Evolutionary conservation across 352 stramenopile genomes (phyloP).

Genomic region (Phytophthora cryptogea): DNA sequence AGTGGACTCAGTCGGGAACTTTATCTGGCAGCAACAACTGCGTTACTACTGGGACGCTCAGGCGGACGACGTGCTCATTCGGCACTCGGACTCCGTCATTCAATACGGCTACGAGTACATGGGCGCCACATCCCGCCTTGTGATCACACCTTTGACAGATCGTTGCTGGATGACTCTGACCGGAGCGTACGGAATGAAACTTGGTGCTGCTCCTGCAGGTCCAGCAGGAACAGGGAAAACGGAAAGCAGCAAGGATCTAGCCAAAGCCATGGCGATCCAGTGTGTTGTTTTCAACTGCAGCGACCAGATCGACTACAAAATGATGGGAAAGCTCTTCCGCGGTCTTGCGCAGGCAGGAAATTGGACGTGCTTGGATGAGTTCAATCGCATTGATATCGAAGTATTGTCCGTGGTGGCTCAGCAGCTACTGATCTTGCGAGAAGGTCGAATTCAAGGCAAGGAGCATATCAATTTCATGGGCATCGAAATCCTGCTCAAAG

Average conservation of each 20-base stretch:
- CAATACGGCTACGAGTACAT: slow-evolving; percentile 96
- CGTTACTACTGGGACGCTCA: slow-evolving; percentile 94
- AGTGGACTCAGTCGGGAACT: slow-evolving; percentile 81
- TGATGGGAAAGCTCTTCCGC: slow-evolving; percentile 97
- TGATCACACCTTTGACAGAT: slow-evolving; percentile 92
- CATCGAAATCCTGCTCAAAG: slow-evolving; percentile 94
- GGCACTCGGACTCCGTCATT: slow-evolving; percentile 88
- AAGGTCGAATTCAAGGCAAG: slow-evolving; percentile 82
- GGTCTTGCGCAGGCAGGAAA: slow-evolving; percentile 91
- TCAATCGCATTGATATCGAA: slow-evolving; percentile 95
- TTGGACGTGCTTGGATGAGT: slow-evolving; percentile 93
- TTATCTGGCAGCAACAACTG: slow-evolving; percentile 95
- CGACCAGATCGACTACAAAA: slow-evolving; percentile 96
- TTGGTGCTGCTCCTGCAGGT: slow-evolving; percentile 92
- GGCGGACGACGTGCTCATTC: slow-evolving; percentile 89
- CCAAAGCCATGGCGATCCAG: slow-evolving; percentile 93
- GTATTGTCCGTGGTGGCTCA: slow-evolving; percentile 95
- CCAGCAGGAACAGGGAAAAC: slow-evolving; percentile 97
- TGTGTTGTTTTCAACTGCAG: slow-evolving; percentile 97
- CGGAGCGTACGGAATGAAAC: slow-evolving; percentile 91
- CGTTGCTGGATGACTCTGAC: slow-evolving; percentile 97
- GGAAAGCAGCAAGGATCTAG: slow-evolving; percentile 96
- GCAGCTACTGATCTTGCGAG: slow-evolving; percentile 79
- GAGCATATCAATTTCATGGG: slow-evolving; percentile 96
- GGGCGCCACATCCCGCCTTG: slow-evolving; percentile 87